Base-by-base conservation (phyloP, 2,329 filamentous ascomycete species). In the Sporothrix pallida region DNA sequence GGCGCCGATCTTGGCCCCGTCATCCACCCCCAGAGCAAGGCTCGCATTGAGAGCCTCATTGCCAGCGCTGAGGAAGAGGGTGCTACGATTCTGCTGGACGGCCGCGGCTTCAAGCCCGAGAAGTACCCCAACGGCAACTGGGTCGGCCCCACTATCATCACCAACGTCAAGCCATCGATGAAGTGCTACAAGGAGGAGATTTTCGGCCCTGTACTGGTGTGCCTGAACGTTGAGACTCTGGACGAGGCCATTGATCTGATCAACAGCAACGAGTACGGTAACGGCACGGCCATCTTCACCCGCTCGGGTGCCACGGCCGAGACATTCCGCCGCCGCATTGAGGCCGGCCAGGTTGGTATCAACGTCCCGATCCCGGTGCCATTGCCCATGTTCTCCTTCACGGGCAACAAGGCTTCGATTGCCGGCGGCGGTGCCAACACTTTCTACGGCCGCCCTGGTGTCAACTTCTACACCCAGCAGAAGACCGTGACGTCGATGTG, bases 401-500 rank as follows among this genome's bases (percentile, higher is more conserved):
- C 90, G 42, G 90, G 90, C 62, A 92, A 92, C 86, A 95, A 99
- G 91, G 95, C 92, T 87, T 94, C 91, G 79, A 87, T 98, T 73
- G 96, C 96, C 0, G 96, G 95, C 72, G 95, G 95, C 71, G 95
- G 96, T 75, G 92, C 93, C 52, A 97, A 89, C 84, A 97, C 94
- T 17, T 98, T 99, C 82, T 99, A 99, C 83, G 96, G 96, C 77
- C 92, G 93, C 83, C 93, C 94, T 0, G 96, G 95, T 31, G 84
- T 99, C 81, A 91, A 93, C 81, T 99, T 99, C 81, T 98, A 97
- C 83, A 99, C 96, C 2, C 96, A 98, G 85, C 89, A 93, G 80
- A 98, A 99, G 92, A 99, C 96, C 2, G 96, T 99, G 68, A 99
- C 96, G 71, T 92, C 93, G 77, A 84, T 97, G 81, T 99, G 96